Evolutionary conservation across 805 yeast species (phyloP), one percentile per base, ranked within the genome.

Genomic region (Clavispora phyllophila): DNA sequence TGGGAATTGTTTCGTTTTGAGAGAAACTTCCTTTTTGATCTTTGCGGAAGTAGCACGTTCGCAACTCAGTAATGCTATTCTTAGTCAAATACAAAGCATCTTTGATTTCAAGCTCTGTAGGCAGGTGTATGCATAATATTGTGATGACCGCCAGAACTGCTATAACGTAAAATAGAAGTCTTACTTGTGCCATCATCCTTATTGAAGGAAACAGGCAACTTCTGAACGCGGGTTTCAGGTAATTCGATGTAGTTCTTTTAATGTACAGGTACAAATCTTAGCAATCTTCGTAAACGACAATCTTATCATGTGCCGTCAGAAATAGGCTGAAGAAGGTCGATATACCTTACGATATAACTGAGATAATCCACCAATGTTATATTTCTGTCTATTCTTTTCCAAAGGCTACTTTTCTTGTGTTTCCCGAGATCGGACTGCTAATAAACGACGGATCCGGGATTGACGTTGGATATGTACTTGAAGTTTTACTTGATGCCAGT

Each of bases 11-110:
- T 9, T 36, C 24, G 13, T 17, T 23, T 2, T 36, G 17, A 12
- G 8, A 20, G 6, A 12, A 7, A 13, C 19, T 20, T 9, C 15
- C 22, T 9, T n/a, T n/a, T 15, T 15, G 20, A 15, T 29, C 12
- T 22, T 29, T 27, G 39, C 43, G 36, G 14, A 45, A 35, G 41
- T 55, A 46, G 31, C 41, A 53, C 17, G 53, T 42, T 40, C 47
- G 57, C 18, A 55, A 40, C 44, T 62, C 61, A 36, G 45, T 53
- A 31, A 60, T 32, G 10, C 60, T 48, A 45, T 61, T 60, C 34
- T 43, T 55, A 19, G 66, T 55, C 27, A 63, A 46, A 39, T 37
- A 57, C 14, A 59, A 39, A 4, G 65, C 61, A 39, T 60, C 67
- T 23, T 56, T 55, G 3, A 58, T 19, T 25, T 50, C 58, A 10